Percentiles rank a stretch among this genome's conserved stretches.
These are phyloP conservation scores for Pestalotiopsis sp. DNA, from an alignment of 2,329 filamentous ascomycete species.

Conservation along the genomic window DNA sequence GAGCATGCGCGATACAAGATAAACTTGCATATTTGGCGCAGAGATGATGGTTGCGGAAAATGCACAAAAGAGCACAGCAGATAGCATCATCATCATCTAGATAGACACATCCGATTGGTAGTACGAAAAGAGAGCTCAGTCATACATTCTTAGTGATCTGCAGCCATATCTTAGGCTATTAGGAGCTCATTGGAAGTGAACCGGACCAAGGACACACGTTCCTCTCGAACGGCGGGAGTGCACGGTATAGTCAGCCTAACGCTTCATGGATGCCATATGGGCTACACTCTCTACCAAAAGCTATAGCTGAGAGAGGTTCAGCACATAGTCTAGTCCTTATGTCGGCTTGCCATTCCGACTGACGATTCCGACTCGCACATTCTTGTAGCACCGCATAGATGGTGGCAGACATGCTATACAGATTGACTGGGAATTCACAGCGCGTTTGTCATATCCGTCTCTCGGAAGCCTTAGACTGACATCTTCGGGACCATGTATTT, in stretches of 20 bases:
- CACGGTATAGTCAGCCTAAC: neutral
- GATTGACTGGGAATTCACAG: neutral
- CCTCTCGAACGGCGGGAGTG: neutral
- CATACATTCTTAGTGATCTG: neutral
- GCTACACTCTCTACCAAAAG: neutral
- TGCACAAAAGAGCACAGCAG: neutral
- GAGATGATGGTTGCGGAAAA: neutral
- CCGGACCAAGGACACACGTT: neutral
- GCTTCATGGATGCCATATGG: neutral
- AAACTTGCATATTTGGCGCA: neutral
- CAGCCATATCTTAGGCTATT: neutral
- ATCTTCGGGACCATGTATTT: neutral
- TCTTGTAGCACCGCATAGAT: neutral
- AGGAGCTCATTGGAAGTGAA: neutral
- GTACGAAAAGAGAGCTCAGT: neutral
- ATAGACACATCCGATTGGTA: neutral
- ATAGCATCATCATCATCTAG: too few relatives aligned
- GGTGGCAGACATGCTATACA: neutral
- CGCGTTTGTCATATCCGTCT: neutral
- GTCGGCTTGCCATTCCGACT: neutral
- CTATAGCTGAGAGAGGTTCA: neutral
- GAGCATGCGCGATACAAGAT: neutral
- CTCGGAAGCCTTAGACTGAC: neutral
- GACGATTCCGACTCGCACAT: neutral
- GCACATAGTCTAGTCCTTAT: neutral